phyloP scores from a whole-genome alignment of 2,329 filamentous ascomycete species.

The Alternaria sp. region DNA sequence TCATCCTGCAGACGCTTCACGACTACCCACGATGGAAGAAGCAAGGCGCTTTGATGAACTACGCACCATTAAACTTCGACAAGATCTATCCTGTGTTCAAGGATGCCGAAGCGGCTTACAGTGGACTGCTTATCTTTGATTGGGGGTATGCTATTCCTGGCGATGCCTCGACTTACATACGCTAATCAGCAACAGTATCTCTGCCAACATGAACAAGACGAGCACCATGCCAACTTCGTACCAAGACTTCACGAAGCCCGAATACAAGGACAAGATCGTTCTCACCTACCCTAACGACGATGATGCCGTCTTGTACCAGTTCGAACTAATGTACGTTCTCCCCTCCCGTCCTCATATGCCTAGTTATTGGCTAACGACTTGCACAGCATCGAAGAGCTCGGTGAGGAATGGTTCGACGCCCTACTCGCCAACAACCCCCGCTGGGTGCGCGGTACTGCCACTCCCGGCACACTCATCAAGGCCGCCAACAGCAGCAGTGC shows the following conservation, averaged over 20 bases:
- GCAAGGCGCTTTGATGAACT: slow-evolving; percentile 56
- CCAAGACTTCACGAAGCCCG: slow-evolving; percentile 54
- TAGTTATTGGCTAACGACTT: background rate
- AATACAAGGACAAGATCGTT: slow-evolving; percentile 51
- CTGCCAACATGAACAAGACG: slow-evolving; percentile 46
- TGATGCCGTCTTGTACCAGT: slow-evolving; percentile 61
- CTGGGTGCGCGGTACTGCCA: slow-evolving; percentile 61
- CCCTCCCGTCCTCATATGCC: background rate
- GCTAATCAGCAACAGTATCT: slow-evolving; percentile 31
- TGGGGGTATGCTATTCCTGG: slow-evolving; percentile 22
- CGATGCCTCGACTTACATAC: background rate
- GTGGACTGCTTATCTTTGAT: slow-evolving; percentile 48
- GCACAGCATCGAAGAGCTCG: slow-evolving; percentile 45
- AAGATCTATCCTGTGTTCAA: slow-evolving; percentile 52
- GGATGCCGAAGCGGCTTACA: slow-evolving; percentile 53
- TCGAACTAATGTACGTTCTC: slow-evolving; percentile 51
- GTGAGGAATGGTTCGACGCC: slow-evolving; percentile 55
- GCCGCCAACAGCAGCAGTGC: slow-evolving; percentile 28
- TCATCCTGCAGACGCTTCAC: slow-evolving; percentile 59
- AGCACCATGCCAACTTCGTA: slow-evolving; percentile 48
- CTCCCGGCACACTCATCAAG: slow-evolving; percentile 48
- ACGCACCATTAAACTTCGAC: slow-evolving; percentile 57
- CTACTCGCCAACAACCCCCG: slow-evolving; percentile 57
- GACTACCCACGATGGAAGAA: slow-evolving; percentile 61
- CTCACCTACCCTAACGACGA: slow-evolving; percentile 65